Evolutionary conservation across 257 asterid species (phyloP).

Genomic region (Salvia hispanica): DNA sequence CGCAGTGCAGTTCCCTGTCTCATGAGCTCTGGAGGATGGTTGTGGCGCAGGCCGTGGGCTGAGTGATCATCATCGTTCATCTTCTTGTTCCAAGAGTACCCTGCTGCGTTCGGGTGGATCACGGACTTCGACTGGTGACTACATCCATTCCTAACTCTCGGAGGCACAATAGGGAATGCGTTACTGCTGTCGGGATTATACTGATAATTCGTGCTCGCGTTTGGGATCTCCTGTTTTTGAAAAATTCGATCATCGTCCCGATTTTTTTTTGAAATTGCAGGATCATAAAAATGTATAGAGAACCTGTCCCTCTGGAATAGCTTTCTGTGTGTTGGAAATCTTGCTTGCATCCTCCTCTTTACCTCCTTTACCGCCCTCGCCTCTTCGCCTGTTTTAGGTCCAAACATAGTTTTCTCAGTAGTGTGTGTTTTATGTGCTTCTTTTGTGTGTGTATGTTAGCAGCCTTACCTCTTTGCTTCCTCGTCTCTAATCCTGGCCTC

Average conservation of each 20-base stretch:
- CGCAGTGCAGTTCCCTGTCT: conserved; percentile 44
- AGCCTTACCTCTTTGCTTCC: conserved; percentile 62
- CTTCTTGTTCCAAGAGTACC: conserved; percentile 44
- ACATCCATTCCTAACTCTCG: conserved; percentile 48
- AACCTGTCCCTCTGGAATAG: conserved; percentile 42
- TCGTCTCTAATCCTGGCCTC: conserved; percentile 73
- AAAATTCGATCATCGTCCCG: conserved; percentile 11
- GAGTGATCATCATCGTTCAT: conserved; percentile 46
- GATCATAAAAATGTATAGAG: neutral
- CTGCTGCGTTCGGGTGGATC: conserved; percentile 65
- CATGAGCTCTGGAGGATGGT: conserved; percentile 34
- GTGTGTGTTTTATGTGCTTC: neutral
- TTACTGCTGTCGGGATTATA: conserved; percentile 56
- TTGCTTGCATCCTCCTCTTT: conserved; percentile 34
- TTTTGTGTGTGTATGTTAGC: neutral
- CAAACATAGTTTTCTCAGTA: conserved; percentile 9
- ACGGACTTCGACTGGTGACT: conserved; percentile 58
- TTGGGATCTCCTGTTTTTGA: conserved; percentile 43
- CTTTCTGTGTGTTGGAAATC: conserved; percentile 29
- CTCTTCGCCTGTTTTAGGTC: conserved; percentile 38
- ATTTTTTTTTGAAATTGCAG: conserved; percentile 12
- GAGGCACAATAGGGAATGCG: conserved; percentile 66
- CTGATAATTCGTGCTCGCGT: conserved; percentile 48
- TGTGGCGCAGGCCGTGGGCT: conserved; percentile 34
- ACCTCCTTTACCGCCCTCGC: conserved; percentile 44